A percentile compares a stretch with the other conserved stretches of the same genome.
phyloP scores from a whole-genome alignment of 2,329 filamentous ascomycete genomes.

The Colletotrichum musae region DNA sequence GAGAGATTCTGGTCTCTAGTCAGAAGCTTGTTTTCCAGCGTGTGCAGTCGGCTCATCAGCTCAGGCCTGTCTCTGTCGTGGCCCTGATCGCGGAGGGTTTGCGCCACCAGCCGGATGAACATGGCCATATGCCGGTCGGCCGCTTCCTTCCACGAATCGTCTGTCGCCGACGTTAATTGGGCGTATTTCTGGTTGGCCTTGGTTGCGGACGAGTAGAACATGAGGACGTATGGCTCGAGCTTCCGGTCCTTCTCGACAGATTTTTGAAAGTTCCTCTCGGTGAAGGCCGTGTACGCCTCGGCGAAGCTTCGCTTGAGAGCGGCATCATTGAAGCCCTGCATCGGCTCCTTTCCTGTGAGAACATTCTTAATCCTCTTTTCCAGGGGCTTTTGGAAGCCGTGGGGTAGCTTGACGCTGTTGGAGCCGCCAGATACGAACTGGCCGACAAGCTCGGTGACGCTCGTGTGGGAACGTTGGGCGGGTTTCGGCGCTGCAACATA shows the following conservation, averaged over 20 bases:
- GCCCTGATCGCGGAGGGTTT: constrained; percentile 85
- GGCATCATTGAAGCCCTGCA: constrained; percentile 92
- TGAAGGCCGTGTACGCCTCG: constrained; percentile 93
- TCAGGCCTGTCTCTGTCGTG: constrained; percentile 90
- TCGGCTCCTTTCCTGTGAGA: constrained; percentile 83
- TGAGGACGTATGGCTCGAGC: constrained; percentile 92
- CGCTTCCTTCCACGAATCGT: constrained; percentile 91
- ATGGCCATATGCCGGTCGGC: constrained; percentile 95
- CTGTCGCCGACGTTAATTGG: constrained; percentile 80
- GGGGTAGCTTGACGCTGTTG: constrained; percentile 69
- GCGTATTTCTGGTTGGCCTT: constrained; percentile 85
- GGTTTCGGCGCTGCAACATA: constrained; percentile 80
- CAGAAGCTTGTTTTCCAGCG: constrained; percentile 92
- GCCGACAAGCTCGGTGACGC: constrained; percentile 88
- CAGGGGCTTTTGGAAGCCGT: constrained; percentile 66
- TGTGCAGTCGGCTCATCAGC: constrained; percentile 82
- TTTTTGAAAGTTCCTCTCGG: constrained; percentile 88
- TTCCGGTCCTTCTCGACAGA: constrained; percentile 94
- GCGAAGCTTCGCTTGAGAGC: constrained; percentile 94
- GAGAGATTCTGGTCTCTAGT: constrained; percentile 93
- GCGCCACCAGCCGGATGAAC: constrained; percentile 88
- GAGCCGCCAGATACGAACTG: constrained; percentile 77
- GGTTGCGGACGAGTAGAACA: constrained; percentile 95
- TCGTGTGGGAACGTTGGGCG: constrained; percentile 75
- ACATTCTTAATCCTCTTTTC: constrained; percentile 85